Conservation (phyloP, 2,329 filamentous ascomycete species). For the Neoscytalidium dimidiatum region DNA sequence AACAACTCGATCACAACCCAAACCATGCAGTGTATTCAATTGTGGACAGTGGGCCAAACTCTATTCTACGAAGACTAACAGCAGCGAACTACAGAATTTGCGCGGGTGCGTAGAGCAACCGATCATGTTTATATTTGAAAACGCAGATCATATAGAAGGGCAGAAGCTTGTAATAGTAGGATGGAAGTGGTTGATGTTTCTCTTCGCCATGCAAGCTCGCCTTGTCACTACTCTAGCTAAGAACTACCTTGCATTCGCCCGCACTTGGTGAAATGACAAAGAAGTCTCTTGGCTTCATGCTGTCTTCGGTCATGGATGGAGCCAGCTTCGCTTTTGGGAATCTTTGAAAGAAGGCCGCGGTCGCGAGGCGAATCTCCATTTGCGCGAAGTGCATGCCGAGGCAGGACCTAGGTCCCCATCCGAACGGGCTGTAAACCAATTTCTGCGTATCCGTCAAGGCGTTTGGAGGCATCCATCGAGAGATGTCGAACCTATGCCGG, state of each 20-base stretch:
- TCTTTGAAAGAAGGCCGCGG: slow-evolving; percentile 24
- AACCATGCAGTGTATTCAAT: too few relatives aligned
- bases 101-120: too few relatives aligned
- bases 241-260: not conserved
- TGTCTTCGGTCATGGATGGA: not conserved
- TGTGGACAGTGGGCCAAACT: too few relatives aligned
- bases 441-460: not conserved
- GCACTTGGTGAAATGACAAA: not conserved
- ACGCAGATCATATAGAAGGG: too few relatives aligned
- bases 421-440: not conserved
- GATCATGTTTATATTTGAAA: too few relatives aligned
- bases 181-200: too few relatives aligned
- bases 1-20: too few relatives aligned
- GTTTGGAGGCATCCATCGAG: not conserved
- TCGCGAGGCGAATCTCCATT: slow-evolving; percentile 24
- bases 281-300: not conserved
- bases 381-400: slow-evolving; percentile 26
- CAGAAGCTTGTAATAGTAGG: too few relatives aligned
- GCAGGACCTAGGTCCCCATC: slow-evolving; percentile 11
- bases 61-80: too few relatives aligned
- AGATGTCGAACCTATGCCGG: not conserved
- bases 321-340: slow-evolving; percentile 22
- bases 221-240: too few relatives aligned
- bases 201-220: too few relatives aligned
- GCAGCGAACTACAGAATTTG: too few relatives aligned